phyloP scores from a whole-genome alignment of 2,329 filamentous ascomycete genomes.

The Pseudogymnoascus sp. region DNA sequence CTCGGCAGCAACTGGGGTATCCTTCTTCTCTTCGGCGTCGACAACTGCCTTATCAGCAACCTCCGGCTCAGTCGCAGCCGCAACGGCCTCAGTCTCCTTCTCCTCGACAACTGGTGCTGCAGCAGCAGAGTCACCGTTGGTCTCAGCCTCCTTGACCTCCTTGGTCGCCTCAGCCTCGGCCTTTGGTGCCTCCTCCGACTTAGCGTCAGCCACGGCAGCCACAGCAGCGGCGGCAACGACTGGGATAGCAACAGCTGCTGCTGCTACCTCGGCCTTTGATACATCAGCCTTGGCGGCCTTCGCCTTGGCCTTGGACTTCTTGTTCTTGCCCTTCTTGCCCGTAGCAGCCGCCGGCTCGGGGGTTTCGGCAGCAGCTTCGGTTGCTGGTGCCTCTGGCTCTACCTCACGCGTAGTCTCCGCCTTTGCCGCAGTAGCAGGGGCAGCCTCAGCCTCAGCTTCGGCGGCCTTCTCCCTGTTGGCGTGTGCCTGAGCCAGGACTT shows the following conservation, averaged over 20 bases:
- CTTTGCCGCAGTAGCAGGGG: neutral
- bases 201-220: neutral
- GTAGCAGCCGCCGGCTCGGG: neutral
- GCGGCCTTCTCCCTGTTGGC: neutral
- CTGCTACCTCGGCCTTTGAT: neutral
- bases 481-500: neutral
- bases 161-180: neutral
- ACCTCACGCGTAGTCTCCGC: neutral
- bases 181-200: neutral
- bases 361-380: neutral
- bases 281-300: neutral
- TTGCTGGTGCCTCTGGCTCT: neutral
- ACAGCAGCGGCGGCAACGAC: neutral
- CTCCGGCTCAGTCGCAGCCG: neutral
- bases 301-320: neutral
- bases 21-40: neutral
- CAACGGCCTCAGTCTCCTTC: neutral
- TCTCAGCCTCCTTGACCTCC: neutral
- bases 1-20: neutral
- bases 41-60: neutral
- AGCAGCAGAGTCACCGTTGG: neutral
- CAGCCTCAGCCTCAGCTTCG: neutral
- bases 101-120: neutral
- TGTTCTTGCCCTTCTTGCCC: slow-evolving; percentile 1
- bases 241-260: neutral